phyloP scores from a whole-genome alignment of 352 stramenopile species.

The Globisporangium takayamanum region DNA sequence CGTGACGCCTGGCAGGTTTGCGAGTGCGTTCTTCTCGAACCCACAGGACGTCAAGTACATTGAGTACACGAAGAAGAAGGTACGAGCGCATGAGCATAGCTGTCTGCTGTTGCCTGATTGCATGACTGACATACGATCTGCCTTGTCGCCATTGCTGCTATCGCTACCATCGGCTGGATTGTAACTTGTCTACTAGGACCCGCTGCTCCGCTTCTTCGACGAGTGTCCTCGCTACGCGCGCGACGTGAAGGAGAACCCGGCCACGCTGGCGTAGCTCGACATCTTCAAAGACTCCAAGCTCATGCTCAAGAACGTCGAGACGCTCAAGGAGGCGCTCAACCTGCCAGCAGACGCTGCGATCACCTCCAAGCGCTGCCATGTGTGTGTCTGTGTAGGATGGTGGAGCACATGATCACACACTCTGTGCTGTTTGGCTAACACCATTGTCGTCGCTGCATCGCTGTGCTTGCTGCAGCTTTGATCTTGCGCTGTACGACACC shows the following conservation, averaged over 20 bases:
- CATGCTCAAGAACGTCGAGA: conserved; percentile 18
- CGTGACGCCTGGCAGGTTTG: conserved; percentile 28
- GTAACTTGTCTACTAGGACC: conserved; percentile 20
- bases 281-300: conserved; percentile 23
- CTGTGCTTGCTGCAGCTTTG: conserved; percentile 21
- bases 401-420: neutral
- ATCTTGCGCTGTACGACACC: conserved; percentile 39
- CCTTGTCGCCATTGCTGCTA: neutral
- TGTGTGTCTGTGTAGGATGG: neutral
- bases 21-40: conserved; percentile 46
- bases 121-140: neutral
- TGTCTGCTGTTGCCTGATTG: neutral
- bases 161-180: neutral
- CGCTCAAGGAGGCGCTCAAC: conserved; percentile 8
- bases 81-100: conserved; percentile 1
- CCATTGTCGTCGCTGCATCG: neutral
- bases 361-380: conserved; percentile 6
- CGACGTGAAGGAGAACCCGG: conserved; percentile 39
- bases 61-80: conserved; percentile 26
- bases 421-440: neutral
- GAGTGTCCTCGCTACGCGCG: conserved; percentile 42
- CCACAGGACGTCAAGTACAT: conserved; percentile 35
- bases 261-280: conserved; percentile 20
- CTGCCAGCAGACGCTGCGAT: conserved; percentile 12
- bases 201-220: conserved; percentile 57